phyloP scores from a whole-genome alignment of 1,139 yeast genomes.

The Hanseniaspora uvarum region DNA sequence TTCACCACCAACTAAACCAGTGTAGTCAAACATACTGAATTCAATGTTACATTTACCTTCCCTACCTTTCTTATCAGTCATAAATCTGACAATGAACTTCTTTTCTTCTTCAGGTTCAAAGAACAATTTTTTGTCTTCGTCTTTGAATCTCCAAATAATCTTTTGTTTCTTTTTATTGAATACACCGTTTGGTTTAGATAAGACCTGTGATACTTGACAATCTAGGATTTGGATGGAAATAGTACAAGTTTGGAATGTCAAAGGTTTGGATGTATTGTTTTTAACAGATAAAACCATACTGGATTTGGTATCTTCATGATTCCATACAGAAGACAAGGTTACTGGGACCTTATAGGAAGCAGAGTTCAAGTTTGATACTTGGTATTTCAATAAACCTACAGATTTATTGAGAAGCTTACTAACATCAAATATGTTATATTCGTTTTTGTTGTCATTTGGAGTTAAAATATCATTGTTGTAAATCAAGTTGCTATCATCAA shows the following conservation, averaged over 20 bases:
- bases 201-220: slow-evolving; percentile 52
- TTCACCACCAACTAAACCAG: background rate
- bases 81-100: slow-evolving; percentile 59
- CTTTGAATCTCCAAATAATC: slow-evolving; percentile 65
- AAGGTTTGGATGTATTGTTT: slow-evolving; percentile 32
- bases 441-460: slow-evolving; percentile 7
- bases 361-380: slow-evolving; percentile 32
- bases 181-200: slow-evolving; percentile 83
- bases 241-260: slow-evolving; percentile 47
- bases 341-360: slow-evolving; percentile 47
- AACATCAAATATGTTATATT: slow-evolving; percentile 12
- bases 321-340: slow-evolving; percentile 73
- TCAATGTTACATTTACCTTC: slow-evolving; percentile 65
- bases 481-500: background rate
- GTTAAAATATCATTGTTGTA: slow-evolving; percentile 19
- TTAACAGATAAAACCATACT: slow-evolving; percentile 68
- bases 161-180: slow-evolving; percentile 76
- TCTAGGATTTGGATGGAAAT: slow-evolving; percentile 55
- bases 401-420: slow-evolving; percentile 36
- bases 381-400: slow-evolving; percentile 55
- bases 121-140: slow-evolving; percentile 36
- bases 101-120: slow-evolving; percentile 41
- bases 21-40: slow-evolving; percentile 32
- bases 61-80: slow-evolving; percentile 50
- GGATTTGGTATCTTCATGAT: slow-evolving; percentile 72